Evolutionary conservation across 2,329 filamentous ascomycete species (phyloP).

Genomic region (Phaeosphaeriaceae sp.): DNA sequence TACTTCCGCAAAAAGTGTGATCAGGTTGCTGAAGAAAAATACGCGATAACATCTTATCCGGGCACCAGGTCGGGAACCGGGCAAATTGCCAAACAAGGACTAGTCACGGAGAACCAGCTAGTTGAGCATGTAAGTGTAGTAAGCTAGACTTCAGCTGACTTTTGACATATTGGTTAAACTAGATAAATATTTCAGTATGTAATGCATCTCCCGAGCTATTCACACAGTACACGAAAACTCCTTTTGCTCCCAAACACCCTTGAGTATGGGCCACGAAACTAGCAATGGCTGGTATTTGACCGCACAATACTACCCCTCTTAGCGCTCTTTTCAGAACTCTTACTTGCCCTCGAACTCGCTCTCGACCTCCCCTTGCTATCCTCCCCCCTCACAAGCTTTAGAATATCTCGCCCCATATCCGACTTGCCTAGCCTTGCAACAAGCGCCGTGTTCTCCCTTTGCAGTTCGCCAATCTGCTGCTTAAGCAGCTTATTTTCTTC

Average conservation of each 20-base stretch:
- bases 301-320: conserved; percentile 15
- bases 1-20: no score
- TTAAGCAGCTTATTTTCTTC: conserved; percentile 58
- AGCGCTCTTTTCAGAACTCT: conserved; percentile 14
- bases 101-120: no score
- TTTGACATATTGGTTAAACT: no score
- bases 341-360: conserved; percentile 34
- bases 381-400: conserved; percentile 41
- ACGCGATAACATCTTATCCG: no score
- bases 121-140: no score
- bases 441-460: conserved; percentile 63
- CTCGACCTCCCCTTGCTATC: conserved; percentile 27
- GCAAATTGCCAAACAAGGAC: no score
- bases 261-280: not conserved
- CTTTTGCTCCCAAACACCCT: not conserved
- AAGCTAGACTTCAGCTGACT: no score
- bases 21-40: no score
- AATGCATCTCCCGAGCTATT: no score
- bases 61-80: no score
- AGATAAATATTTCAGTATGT: no score
- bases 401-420: conserved; percentile 41
- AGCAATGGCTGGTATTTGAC: conserved; percentile 10
- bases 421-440: conserved; percentile 53
- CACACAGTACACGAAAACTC: no score
- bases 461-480: conserved; percentile 60